These are phyloP conservation scores for Ascocoryne sarcoides DNA, from an alignment of 2,329 filamentous ascomycete genomes.

Conservation along the genomic window DNA sequence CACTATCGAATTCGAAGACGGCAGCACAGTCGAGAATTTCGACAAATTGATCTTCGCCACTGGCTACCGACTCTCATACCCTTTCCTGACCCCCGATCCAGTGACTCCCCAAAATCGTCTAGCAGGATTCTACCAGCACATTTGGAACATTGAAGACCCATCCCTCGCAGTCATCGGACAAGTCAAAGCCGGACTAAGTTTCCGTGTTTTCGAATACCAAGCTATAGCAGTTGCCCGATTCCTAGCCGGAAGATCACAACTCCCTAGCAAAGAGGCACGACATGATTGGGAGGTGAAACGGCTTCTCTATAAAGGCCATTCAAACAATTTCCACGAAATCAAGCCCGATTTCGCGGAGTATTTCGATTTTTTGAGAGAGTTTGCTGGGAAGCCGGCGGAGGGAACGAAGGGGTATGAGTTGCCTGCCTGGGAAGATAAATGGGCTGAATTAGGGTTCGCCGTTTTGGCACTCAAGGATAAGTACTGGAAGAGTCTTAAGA, in stretches of 20 bases:
- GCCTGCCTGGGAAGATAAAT: constrained; percentile 6
- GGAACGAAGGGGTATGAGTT: constrained; percentile 18
- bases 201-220: constrained; percentile 60
- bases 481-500: constrained; percentile 2
- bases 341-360: constrained; percentile 52
- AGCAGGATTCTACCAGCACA: constrained; percentile 45
- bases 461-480: constrained; percentile 3
- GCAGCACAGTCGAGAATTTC: constrained; percentile 39
- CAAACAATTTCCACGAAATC: constrained; percentile 43
- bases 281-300: constrained; percentile 46
- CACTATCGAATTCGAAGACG: constrained; percentile 48
- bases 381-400: constrained; percentile 36
- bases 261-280: constrained; percentile 42
- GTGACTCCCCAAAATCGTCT: constrained; percentile 42
- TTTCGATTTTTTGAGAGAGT: constrained; percentile 43
- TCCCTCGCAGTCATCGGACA: constrained; percentile 44
- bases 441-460: too few species aligned
- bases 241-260: constrained; percentile 41
- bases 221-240: constrained; percentile 50
- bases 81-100: constrained; percentile 43
- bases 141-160: constrained; percentile 44
- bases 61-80: constrained; percentile 52
- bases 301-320: constrained; percentile 42
- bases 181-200: constrained; percentile 45
- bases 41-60: constrained; percentile 58